Evolutionary conservation across 148 eudicot species (phyloP).

Genomic region (Hydrangea macrophylla): DNA sequence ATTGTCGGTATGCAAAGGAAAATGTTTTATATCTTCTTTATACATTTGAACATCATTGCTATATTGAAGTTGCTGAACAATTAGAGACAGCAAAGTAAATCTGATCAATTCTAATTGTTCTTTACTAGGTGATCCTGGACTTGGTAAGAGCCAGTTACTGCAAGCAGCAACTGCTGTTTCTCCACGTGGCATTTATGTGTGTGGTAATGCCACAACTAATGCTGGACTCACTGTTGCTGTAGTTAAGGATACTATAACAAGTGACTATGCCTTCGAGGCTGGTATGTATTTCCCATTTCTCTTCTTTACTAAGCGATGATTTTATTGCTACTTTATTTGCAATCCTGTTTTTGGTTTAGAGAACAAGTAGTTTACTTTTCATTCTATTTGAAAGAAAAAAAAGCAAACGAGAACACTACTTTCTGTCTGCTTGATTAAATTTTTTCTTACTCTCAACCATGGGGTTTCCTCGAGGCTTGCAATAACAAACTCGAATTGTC

Average conservation of each 20-base stretch:
- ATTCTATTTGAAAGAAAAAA: not conserved
- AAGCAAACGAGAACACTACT: not conserved
- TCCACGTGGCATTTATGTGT: slow-evolving; percentile 97
- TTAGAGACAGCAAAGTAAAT: not conserved
- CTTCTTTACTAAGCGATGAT: slow-evolving; percentile 1
- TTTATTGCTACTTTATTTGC: not conserved
- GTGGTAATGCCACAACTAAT: slow-evolving; percentile 97
- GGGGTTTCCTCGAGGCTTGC: slow-evolving; percentile 1
- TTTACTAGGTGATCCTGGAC: slow-evolving; percentile 89
- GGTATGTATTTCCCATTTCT: slow-evolving; percentile 40
- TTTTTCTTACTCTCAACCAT: not conserved
- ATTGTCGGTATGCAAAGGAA: slow-evolving; percentile 71
- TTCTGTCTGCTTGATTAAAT: not conserved
- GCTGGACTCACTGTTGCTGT: slow-evolving; percentile 99
- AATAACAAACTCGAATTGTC: not conserved
- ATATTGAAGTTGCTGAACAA: not conserved
- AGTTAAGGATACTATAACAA: slow-evolving; percentile 91
- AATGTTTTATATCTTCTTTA: not conserved
- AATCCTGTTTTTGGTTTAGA: not conserved
- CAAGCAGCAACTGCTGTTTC: slow-evolving; percentile 95
- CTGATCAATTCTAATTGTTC: slow-evolving; percentile 4
- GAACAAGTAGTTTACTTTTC: not conserved
- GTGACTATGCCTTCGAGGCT: slow-evolving; percentile 97
- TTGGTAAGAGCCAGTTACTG: slow-evolving; percentile 96
- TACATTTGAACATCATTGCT: not conserved